Evolutionary conservation across 2,329 filamentous ascomycete genomes (phyloP).

Genomic region (Nannizziopsis barbatae): DNA sequence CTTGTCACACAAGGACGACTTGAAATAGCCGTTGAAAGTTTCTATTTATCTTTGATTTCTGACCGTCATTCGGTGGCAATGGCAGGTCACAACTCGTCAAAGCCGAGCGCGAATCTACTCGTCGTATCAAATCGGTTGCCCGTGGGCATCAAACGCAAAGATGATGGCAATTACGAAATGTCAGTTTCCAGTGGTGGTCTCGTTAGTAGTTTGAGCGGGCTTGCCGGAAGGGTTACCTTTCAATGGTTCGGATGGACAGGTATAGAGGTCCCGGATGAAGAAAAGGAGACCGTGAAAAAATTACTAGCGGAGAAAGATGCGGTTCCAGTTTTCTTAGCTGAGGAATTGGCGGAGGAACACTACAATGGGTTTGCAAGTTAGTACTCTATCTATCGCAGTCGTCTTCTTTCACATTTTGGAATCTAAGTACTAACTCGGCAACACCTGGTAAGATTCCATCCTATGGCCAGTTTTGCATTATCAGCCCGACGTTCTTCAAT

Average conservation of each 20-base stretch:
- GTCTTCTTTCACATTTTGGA: not conserved
- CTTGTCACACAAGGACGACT: too few relatives aligned
- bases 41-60: not conserved
- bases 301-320: conserved; percentile 70
- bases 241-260: conserved; percentile 97
- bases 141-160: conserved; percentile 77
- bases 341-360: conserved; percentile 77
- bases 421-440: not conserved
- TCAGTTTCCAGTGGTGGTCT: conserved; percentile 85
- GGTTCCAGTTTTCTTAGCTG: conserved; percentile 74
- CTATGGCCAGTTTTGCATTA: conserved; percentile 97
- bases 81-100: not conserved
- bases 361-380: conserved; percentile 94
- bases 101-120: conserved; percentile 27
- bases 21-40: not conserved
- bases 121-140: conserved; percentile 86
- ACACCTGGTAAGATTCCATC: conserved; percentile 58
- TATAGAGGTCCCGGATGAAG: conserved; percentile 68
- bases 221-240: conserved; percentile 80
- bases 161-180: conserved; percentile 73
- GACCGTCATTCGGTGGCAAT: not conserved
- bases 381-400: conserved; percentile 21
- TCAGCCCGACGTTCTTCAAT: conserved; percentile 85
- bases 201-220: conserved; percentile 75
- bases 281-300: conserved; percentile 57